Conservation (phyloP, 1,139 yeast genomes). For the Geotrichum histeridarum region DNA sequence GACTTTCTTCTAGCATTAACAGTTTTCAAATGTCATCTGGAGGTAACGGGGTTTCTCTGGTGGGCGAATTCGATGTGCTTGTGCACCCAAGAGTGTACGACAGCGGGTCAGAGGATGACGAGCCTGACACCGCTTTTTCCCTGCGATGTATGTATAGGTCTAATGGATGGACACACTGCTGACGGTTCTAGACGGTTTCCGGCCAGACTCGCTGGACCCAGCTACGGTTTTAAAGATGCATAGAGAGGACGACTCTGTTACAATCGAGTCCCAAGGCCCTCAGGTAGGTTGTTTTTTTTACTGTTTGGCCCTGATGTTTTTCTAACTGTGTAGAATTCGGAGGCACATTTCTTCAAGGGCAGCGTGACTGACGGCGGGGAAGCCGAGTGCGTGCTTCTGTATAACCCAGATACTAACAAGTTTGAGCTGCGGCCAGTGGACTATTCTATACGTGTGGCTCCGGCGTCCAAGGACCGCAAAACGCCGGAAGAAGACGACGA, state of each 20-base stretch:
- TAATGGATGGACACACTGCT: not conserved
- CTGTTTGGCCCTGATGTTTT: not conserved
- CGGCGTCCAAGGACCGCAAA: slow-evolving; percentile 6
- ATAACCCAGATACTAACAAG: slow-evolving; percentile 25
- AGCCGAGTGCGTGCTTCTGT: slow-evolving; percentile 35
- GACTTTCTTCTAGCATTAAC: no score
- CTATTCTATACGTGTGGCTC: slow-evolving; percentile 28
- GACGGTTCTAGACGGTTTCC: slow-evolving; percentile 26
- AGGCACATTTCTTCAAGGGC: slow-evolving; percentile 29
- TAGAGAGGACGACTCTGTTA: slow-evolving; percentile 27
- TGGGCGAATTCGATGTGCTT: slow-evolving; percentile 10
- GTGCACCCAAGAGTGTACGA: slow-evolving; percentile 10
- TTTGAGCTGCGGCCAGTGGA: slow-evolving; percentile 32
- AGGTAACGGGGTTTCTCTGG: not conserved
- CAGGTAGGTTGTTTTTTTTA: not conserved
- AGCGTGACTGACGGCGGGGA: slow-evolving; percentile 30
- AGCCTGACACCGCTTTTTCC: slow-evolving; percentile 3
- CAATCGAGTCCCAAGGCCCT: slow-evolving; percentile 22
- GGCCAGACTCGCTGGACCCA: slow-evolving; percentile 31
- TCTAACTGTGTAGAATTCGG: not conserved
- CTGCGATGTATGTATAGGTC: slow-evolving; percentile 1
- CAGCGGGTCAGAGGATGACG: slow-evolving; percentile 5
- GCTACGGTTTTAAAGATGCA: slow-evolving; percentile 21
- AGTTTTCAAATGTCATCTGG: not conserved
- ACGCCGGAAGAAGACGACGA: not conserved